Evolutionary conservation across 257 asterid species (phyloP).

Genomic region (Knoxia roxburghii): DNA sequence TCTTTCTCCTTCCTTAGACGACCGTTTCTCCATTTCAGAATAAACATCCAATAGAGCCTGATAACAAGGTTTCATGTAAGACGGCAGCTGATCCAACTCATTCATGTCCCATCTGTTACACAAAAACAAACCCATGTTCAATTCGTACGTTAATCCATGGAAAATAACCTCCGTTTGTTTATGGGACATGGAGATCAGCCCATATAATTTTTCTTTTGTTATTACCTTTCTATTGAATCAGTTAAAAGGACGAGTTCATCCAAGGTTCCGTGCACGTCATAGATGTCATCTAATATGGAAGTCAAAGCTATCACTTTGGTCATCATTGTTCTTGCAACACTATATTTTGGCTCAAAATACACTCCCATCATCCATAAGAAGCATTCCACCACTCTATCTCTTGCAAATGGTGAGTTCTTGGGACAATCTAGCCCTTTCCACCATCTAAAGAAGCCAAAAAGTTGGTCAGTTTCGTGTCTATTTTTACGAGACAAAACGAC

Average conservation of each 20-base stretch:
- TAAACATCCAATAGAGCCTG: slow-evolving; percentile 12
- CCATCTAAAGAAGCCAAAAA: slow-evolving; percentile 21
- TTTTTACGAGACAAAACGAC: too few species aligned
- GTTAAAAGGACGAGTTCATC: slow-evolving; percentile 26
- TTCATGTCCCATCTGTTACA: slow-evolving; percentile 20
- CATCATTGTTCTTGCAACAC: slow-evolving; percentile 1
- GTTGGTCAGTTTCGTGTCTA: too few species aligned
- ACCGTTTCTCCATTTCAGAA: slow-evolving; percentile 16
- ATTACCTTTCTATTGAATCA: slow-evolving; percentile 21
- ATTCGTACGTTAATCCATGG: too few species aligned
- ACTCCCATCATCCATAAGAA: slow-evolving; percentile 25
- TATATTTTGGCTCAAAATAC: slow-evolving; percentile 26
- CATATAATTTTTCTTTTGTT: too few species aligned
- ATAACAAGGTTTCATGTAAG: slow-evolving; percentile 17
- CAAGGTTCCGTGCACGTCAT: slow-evolving; percentile 12
- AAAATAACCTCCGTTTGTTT: too few species aligned
- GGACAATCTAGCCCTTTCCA: slow-evolving; percentile 27
- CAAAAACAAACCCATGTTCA: neutral
- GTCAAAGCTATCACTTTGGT: slow-evolving; percentile 18
- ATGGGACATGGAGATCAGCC: too few species aligned
- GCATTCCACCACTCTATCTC: slow-evolving; percentile 30
- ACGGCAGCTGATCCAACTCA: slow-evolving; percentile 14
- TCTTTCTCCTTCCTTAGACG: slow-evolving; percentile 6
- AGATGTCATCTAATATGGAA: slow-evolving; percentile 26
- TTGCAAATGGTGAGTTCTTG: slow-evolving; percentile 21